Evolutionary conservation across 2,329 filamentous ascomycete genomes (phyloP).

Genomic region (Amylocarpus encephaloides): DNA sequence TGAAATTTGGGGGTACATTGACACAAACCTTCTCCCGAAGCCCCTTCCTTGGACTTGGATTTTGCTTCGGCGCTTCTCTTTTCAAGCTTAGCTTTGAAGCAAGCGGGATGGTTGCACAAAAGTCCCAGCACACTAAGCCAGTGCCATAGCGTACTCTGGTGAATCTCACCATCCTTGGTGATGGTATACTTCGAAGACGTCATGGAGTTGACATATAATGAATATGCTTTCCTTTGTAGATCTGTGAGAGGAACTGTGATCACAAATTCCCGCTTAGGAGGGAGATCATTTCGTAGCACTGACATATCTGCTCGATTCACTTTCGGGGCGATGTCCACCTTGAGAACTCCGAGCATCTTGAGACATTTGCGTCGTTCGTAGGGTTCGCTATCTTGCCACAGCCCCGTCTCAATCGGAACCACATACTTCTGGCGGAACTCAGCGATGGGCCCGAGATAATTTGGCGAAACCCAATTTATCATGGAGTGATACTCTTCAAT

Average conservation of each 20-base stretch:
- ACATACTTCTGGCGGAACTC: constrained; percentile 70
- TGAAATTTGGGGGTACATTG: no score
- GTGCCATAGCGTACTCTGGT: constrained; percentile 43
- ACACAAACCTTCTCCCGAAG: not conserved
- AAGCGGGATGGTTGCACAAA: constrained; percentile 44
- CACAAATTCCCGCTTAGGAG: constrained; percentile 74
- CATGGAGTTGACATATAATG: constrained; percentile 41
- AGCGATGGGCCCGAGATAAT: constrained; percentile 60
- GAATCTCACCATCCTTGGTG: constrained; percentile 32
- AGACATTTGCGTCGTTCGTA: constrained; percentile 52
- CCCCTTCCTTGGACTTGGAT: constrained; percentile 11
- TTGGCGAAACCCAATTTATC: constrained; percentile 79
- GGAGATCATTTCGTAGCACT: constrained; percentile 59
- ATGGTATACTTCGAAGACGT: constrained; percentile 11
- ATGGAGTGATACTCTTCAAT: constrained; percentile 80
- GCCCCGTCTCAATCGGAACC: constrained; percentile 65
- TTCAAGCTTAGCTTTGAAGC: constrained; percentile 40
- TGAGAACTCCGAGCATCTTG: constrained; percentile 64
- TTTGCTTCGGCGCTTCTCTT: constrained; percentile 31
- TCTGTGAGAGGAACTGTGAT: constrained; percentile 64
- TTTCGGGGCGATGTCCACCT: constrained; percentile 67
- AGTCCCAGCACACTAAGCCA: constrained; percentile 32
- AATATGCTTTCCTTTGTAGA: constrained; percentile 60
- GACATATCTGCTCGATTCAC: constrained; percentile 68
- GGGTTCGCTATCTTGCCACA: constrained; percentile 56